Evolutionary conservation across 1,284 basidiomycete species (phyloP).

Genomic region (Moesziomyces globuligerus): DNA sequence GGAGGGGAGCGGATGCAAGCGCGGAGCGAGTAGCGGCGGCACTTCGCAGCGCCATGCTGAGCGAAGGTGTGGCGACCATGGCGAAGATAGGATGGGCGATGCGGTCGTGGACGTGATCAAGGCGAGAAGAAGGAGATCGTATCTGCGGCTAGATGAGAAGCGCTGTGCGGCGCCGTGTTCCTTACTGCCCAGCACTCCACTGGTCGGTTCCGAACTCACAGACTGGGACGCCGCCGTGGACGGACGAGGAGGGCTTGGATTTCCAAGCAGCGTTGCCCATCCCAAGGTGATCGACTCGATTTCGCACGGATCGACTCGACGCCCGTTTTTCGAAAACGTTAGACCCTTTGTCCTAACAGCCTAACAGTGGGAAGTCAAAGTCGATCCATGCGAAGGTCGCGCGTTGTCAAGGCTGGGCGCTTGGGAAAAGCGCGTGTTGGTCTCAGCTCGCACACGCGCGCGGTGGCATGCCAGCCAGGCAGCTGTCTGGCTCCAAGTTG

Average conservation of each 20-base stretch:
- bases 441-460: not conserved
- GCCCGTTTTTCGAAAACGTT: too few species aligned
- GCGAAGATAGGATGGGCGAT: constrained; percentile 5
- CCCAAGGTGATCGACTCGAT: not conserved
- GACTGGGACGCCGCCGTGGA: too few species aligned
- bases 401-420: not conserved
- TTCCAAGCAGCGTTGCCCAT: not conserved
- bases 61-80: constrained; percentile 35
- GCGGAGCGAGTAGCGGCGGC: constrained; percentile 11
- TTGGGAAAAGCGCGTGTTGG: not conserved
- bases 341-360: not conserved
- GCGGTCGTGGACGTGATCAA: constrained; percentile 5
- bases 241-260: too few species aligned
- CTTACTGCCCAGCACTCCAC: not conserved
- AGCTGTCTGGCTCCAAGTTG: too few species aligned
- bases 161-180: not conserved
- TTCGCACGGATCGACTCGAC: not conserved
- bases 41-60: constrained; percentile 20
- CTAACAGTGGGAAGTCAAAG: too few species aligned
- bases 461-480: not conserved
- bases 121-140: constrained; percentile 3
- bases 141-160: too few species aligned
- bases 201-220: not conserved
- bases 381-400: not conserved
- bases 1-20: constrained; percentile 16